phyloP scores from a whole-genome alignment of 768 basidiomycete species.

The Mycena rebaudengoi region DNA sequence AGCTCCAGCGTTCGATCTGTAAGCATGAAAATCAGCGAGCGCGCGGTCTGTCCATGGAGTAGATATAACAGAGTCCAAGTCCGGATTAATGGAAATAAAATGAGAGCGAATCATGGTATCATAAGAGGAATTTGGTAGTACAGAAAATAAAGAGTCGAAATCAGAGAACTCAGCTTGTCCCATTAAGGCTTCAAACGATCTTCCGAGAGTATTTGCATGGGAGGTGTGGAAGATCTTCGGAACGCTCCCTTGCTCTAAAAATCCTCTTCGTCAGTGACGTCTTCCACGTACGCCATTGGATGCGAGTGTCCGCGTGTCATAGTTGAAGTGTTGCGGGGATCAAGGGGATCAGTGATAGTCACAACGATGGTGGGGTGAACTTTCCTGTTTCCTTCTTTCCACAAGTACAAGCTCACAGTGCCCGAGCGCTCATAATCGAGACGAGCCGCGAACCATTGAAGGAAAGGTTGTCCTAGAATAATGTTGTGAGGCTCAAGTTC shows the following conservation, averaged over 20 bases:
- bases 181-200: conserved; percentile 25
- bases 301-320: not conserved
- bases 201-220: conserved; percentile 20
- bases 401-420: not conserved
- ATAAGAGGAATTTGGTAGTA: not conserved
- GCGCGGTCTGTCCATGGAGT: conserved; percentile 1
- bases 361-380: not conserved
- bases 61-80: not conserved
- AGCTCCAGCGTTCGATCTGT: not conserved
- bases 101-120: not conserved
- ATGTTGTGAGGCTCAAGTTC: conserved; percentile 8
- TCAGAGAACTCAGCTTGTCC: conserved; percentile 22
- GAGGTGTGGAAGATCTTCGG: conserved; percentile 6
- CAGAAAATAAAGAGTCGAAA: conserved; percentile 25
- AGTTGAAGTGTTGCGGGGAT: not conserved
- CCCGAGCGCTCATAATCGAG: conserved; percentile 11
- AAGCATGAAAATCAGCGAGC: not conserved
- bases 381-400: conserved; percentile 2
- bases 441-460: conserved; percentile 11
- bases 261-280: conserved; percentile 12
- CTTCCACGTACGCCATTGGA: not conserved
- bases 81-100: not conserved
- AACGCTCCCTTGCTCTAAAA: conserved; percentile 1
- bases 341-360: conserved; percentile 3
- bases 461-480: conserved; percentile 15